phyloP scores from a whole-genome alignment of 1,284 basidiomycete species.

The Mycena citricolor region DNA sequence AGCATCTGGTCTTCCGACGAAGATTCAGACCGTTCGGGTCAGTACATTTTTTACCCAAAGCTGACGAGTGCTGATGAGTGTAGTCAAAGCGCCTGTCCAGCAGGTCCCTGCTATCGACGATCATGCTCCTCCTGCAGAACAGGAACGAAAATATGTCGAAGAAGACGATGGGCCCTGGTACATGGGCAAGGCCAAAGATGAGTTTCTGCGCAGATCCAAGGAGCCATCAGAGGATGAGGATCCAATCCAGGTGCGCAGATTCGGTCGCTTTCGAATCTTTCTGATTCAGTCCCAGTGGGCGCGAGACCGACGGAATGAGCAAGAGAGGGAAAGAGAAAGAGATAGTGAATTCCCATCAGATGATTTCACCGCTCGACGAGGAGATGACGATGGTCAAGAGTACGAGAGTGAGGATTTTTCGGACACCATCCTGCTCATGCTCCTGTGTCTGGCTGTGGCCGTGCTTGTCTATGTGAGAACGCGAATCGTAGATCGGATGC shows the following conservation, averaged over 20 bases:
- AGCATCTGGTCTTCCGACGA: slow-evolving; percentile 60
- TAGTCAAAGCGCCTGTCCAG: too few species aligned
- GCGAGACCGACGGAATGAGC: slow-evolving; percentile 66
- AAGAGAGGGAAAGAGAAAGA: slow-evolving; percentile 70
- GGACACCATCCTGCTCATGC: slow-evolving; percentile 71
- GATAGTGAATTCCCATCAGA: slow-evolving; percentile 75
- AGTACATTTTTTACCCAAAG: too few species aligned
- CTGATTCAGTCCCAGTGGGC: slow-evolving; percentile 58
- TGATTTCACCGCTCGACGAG: slow-evolving; percentile 80
- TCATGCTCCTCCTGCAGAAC: slow-evolving; percentile 18
- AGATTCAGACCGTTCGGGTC: slow-evolving; percentile 42
- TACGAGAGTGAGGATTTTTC: slow-evolving; percentile 61
- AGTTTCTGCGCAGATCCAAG: slow-evolving; percentile 59
- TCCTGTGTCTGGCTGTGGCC: slow-evolving; percentile 65
- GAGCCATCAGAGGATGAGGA: slow-evolving; percentile 60
- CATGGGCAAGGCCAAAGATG: slow-evolving; percentile 73
- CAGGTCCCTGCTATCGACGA: too few species aligned
- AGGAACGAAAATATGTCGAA: slow-evolving; percentile 31
- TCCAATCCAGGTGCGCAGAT: slow-evolving; percentile 69
- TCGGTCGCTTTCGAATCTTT: too few species aligned
- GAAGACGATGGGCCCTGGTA: slow-evolving; percentile 73
- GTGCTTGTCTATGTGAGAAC: slow-evolving; percentile 70
- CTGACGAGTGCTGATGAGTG: too few species aligned
- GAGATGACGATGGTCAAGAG: too few species aligned
- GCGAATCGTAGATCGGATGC: slow-evolving; percentile 65